Conservation (phyloP, 2,329 filamentous ascomycete genomes). For the Colletotrichum plurivorum region DNA sequence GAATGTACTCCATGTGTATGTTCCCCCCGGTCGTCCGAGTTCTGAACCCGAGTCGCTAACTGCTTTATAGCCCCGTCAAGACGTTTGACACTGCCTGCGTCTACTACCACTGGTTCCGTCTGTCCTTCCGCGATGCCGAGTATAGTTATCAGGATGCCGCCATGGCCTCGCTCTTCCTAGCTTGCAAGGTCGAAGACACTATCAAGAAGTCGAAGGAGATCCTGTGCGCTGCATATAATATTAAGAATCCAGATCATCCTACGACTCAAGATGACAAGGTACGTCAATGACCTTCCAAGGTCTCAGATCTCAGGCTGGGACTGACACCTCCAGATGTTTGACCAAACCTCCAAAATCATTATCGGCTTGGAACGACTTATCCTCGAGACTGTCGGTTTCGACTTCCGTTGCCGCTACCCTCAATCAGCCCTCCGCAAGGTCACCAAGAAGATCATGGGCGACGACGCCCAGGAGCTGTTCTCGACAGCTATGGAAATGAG, state of each 20-base stretch:
- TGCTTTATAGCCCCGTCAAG: slow-evolving; percentile 77
- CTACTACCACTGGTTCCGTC: slow-evolving; percentile 94
- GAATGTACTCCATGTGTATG: slow-evolving; percentile 82
- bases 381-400: slow-evolving; percentile 92
- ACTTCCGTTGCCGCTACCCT: slow-evolving; percentile 91
- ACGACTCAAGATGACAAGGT: slow-evolving; percentile 87
- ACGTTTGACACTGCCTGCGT: slow-evolving; percentile 93
- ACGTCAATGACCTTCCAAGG: slow-evolving; percentile 45
- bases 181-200: slow-evolving; percentile 98
- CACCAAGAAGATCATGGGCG: slow-evolving; percentile 68
- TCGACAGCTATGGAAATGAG: slow-evolving; percentile 84
- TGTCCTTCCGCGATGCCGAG: slow-evolving; percentile 86
- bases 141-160: slow-evolving; percentile 91
- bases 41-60: slow-evolving; percentile 28
- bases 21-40: slow-evolving; percentile 36
- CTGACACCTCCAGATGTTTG: slow-evolving; percentile 75
- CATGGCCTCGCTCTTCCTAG: slow-evolving; percentile 88
- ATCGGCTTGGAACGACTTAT: slow-evolving; percentile 93
- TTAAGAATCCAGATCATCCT: slow-evolving; percentile 78
- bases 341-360: slow-evolving; percentile 82
- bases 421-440: slow-evolving; percentile 90
- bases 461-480: slow-evolving; percentile 69
- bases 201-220: slow-evolving; percentile 97
- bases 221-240: slow-evolving; percentile 88
- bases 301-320: neutral